These are phyloP conservation scores for Pleurotus tuber-regium DNA, from an alignment of 768 basidiomycete species.

Conservation along the genomic window DNA sequence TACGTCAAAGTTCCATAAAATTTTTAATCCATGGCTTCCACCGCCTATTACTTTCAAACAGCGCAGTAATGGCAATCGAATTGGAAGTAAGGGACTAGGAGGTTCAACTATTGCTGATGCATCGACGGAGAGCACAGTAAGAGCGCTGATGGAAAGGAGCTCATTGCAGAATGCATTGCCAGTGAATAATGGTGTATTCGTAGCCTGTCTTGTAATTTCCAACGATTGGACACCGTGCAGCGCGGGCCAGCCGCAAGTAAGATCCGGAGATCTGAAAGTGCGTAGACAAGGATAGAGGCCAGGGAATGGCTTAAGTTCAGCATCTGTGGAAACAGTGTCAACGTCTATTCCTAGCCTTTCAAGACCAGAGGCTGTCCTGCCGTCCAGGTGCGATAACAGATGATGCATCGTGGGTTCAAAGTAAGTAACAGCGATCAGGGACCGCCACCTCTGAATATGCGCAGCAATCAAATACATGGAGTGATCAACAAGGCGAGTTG, in stretches of 20 bases:
- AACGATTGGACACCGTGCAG: neutral
- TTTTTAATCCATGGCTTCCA: neutral
- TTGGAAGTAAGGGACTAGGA: neutral
- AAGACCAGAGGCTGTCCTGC: neutral
- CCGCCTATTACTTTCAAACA: neutral
- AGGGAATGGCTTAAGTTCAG: neutral
- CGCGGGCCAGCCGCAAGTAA: neutral
- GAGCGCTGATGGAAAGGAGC: neutral
- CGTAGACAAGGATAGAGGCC: neutral
- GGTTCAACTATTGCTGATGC: neutral
- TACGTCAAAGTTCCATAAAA: neutral
- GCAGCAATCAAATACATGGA: constrained; percentile 22
- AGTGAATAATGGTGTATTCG: too few species aligned
- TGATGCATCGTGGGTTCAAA: neutral
- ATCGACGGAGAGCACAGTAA: neutral
- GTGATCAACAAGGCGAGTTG: neutral
- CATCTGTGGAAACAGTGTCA: neutral
- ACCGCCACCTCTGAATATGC: constrained; percentile 33
- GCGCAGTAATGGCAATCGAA: neutral
- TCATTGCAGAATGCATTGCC: too few species aligned
- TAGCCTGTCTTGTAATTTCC: too few species aligned
- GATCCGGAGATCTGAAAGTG: neutral
- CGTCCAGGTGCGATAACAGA: neutral
- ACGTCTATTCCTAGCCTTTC: neutral
- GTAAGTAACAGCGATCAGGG: neutral